Conservation (phyloP, 2,329 filamentous ascomycete species). For the Aspergillus hiratsukae region DNA sequence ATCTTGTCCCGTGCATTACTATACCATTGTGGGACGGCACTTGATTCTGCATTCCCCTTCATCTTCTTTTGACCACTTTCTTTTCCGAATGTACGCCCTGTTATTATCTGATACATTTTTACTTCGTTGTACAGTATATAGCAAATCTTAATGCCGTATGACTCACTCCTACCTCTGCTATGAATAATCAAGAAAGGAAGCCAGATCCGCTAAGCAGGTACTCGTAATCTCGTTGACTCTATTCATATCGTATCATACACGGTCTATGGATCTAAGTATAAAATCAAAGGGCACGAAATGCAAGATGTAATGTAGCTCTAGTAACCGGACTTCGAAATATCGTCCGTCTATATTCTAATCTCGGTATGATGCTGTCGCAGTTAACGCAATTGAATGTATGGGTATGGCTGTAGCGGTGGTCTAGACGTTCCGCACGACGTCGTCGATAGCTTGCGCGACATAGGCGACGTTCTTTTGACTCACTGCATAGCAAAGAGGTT, state of each 20-base stretch:
- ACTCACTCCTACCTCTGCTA: not conserved
- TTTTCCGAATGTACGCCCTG: not conserved
- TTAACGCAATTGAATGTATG: not conserved
- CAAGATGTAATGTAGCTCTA: not conserved
- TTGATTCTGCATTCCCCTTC: not conserved
- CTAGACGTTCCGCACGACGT: slow-evolving; percentile 32
- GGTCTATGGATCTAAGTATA: not conserved
- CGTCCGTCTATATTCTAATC: not conserved
- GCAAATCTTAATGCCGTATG: slow-evolving; percentile 3
- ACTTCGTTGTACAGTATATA: slow-evolving; percentile 13
- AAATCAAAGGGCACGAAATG: not conserved
- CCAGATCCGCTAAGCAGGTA: not conserved
- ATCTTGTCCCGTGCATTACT: not conserved
- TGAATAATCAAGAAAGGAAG: not conserved
- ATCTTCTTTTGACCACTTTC: not conserved
- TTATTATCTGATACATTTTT: not conserved
- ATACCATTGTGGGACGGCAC: not conserved
- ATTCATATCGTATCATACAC: not conserved
- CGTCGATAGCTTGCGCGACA: slow-evolving; percentile 36
- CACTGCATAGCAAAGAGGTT: slow-evolving; percentile 20
- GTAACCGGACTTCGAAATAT: not conserved
- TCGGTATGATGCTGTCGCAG: not conserved
- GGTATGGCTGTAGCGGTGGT: not conserved
- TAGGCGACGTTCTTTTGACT: slow-evolving; percentile 38
- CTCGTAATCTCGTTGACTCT: not conserved